A percentile compares a stretch with the other conserved stretches of the same genome.
Conservation (phyloP, 2,329 filamentous ascomycete species). For the Aspergillus flavus region DNA sequence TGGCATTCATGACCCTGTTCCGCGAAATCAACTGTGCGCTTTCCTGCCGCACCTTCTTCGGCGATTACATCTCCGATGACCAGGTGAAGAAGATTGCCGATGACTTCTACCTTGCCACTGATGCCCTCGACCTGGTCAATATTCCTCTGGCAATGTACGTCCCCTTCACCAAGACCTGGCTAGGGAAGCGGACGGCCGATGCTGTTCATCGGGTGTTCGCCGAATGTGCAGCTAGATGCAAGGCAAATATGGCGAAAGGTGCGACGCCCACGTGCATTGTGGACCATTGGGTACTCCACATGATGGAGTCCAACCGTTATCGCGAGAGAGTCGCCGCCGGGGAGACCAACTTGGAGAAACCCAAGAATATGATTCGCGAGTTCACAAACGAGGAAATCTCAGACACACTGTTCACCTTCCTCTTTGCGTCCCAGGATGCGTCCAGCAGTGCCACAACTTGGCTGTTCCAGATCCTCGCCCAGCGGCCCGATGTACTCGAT, state of each 20-base stretch:
- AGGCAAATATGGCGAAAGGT: conserved; percentile 78
- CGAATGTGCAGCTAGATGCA: conserved; percentile 83
- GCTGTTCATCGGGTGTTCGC: conserved; percentile 81
- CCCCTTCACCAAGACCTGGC: conserved; percentile 87
- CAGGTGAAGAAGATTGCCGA: conserved; percentile 86
- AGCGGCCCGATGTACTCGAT: conserved; percentile 53
- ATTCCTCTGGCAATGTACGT: conserved; percentile 77
- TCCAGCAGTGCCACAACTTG: conserved; percentile 57
- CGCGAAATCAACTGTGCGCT: conserved; percentile 88
- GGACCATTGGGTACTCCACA: conserved; percentile 82
- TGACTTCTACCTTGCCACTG: conserved; percentile 90
- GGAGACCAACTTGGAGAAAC: conserved; percentile 54
- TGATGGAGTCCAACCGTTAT: conserved; percentile 78
- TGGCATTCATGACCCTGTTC: conserved; percentile 81
- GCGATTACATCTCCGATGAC: conserved; percentile 84
- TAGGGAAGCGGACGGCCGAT: conserved; percentile 83
- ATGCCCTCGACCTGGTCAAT: conserved; percentile 88
- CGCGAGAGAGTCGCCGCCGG: conserved; percentile 71
- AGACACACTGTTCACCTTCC: conserved; percentile 56
- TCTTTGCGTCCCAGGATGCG: conserved; percentile 58
- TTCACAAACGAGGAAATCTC: conserved; percentile 55
- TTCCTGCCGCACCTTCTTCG: conserved; percentile 86
- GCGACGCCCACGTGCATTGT: conserved; percentile 82
- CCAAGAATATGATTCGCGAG: conserved; percentile 52
- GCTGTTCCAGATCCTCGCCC: conserved; percentile 56